Base-by-base conservation (phyloP, 176 grass and related monocot species). In the Pontederia crassipes region DNA sequence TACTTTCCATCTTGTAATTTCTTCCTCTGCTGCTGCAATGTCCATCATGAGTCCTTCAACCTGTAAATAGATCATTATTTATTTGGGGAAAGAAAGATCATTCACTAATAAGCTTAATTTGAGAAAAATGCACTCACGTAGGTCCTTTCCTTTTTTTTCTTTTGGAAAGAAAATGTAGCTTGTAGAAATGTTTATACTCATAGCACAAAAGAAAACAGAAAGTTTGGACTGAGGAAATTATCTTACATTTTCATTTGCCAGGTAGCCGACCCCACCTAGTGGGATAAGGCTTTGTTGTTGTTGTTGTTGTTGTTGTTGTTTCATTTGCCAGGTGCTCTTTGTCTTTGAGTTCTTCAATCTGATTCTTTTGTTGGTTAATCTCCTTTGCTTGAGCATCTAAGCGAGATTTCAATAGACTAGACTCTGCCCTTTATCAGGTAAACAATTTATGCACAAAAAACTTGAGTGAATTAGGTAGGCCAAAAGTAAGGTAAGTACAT, bases 11-110 rank as follows among this genome's bases (percentile, higher is more conserved):
- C 88, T 89, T 62, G 81, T 75, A 74, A 98, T 89, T 73, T 98
- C 94, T 75, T 98, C 94, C 86, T 92, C 94, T 66, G 94, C 76
- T 74, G 88, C 88, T 29, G 88, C 66, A 46, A 98, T 79, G 2
- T 98, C 94, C 82, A 92, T 79, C 88, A 98, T 93, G 24, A 98
- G 81, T 12, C 79, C 94, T 46, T 98, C 94, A 77, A 98, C 84
- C 94, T 96, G 79, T 51, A 61, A 45, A 70, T 29, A 61, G 54
- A 55, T 64, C 2, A 71, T 47, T 49, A 49, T 46, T 9, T 46
- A 2, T 17, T 45, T 55, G 6, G 14, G 17, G 51, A 45, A 14
- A 68, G 54, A 68, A 68, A 13, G 20, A 24, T 24, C 20, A 24
- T 24, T 24, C 0, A 24, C 20, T 24, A 24, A 24, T 24, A 24